phyloP scores from a whole-genome alignment of 202 grass and related monocot species.

The Alloteropsis angusta region DNA sequence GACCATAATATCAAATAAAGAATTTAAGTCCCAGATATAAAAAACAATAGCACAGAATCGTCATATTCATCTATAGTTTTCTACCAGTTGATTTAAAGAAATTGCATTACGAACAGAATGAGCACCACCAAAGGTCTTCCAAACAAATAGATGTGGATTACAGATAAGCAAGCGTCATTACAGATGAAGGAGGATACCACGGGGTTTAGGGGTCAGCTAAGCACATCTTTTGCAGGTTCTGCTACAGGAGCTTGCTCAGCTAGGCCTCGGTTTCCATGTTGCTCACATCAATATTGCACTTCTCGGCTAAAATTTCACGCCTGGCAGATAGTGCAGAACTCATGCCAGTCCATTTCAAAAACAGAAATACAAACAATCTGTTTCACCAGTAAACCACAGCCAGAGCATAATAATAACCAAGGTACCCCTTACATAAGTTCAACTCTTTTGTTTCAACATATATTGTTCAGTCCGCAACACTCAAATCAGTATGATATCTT shows the following conservation, averaged over 20 bases:
- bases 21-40: too few relatives aligned
- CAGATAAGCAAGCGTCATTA: not conserved
- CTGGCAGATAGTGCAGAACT: not conserved
- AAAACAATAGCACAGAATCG: not conserved
- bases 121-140: not conserved
- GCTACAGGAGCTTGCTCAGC: not conserved
- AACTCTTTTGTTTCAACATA: not conserved
- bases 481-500: not conserved
- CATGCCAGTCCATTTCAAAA: not conserved
- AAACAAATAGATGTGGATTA: not conserved
- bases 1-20: not conserved
- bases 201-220: not conserved
- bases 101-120: not conserved
- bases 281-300: not conserved
- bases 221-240: not conserved
- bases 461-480: conserved; percentile 3
- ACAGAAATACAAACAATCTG: not conserved
- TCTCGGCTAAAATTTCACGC: not conserved
- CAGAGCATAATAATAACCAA: not conserved
- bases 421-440: not conserved
- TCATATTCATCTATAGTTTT: not conserved
- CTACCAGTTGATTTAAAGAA: not conserved
- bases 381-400: not conserved
- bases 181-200: not conserved
- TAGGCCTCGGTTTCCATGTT: not conserved